Conservation (phyloP, 2,329 filamentous ascomycete species). For the Ceratocystis papillata region DNA sequence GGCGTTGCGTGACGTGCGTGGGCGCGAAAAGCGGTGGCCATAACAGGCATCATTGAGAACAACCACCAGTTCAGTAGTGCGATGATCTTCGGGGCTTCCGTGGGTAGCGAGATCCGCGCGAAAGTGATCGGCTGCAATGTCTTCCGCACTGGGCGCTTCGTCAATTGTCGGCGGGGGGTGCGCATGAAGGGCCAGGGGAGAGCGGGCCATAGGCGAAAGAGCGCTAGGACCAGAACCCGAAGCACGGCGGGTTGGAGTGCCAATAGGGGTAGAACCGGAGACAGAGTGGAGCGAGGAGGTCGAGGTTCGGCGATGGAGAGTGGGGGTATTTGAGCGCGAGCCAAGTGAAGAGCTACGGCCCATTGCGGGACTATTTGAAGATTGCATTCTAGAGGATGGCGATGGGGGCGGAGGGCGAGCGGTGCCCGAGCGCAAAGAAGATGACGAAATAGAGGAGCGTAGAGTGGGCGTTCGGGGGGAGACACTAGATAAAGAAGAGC, state of each 20-base stretch:
- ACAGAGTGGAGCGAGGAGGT: constrained; percentile 46
- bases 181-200: constrained; percentile 29
- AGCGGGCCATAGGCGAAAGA: constrained; percentile 36
- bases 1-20: constrained; percentile 59
- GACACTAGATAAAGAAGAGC: background rate
- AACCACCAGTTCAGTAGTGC: constrained; percentile 57
- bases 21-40: constrained; percentile 80
- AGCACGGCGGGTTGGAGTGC: constrained; percentile 17
- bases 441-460: constrained; percentile 19
- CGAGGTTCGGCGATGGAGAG: constrained; percentile 46
- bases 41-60: constrained; percentile 91
- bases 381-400: constrained; percentile 32
- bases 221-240: constrained; percentile 35
- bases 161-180: constrained; percentile 29
- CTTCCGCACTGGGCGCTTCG: constrained; percentile 38
- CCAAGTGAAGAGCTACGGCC: constrained; percentile 30
- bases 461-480: constrained; percentile 19
- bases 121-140: constrained; percentile 59
- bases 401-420: constrained; percentile 34
- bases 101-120: constrained; percentile 56
- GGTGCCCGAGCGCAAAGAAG: constrained; percentile 31
- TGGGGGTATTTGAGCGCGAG: constrained; percentile 41
- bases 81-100: constrained; percentile 37
- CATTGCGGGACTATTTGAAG: constrained; percentile 35
- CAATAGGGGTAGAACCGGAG: constrained; percentile 30